A percentile compares a stretch with the other conserved stretches of the same genome.
These are phyloP conservation scores for Rhodotorula graminis DNA, from an alignment of 768 basidiomycete species.

Conservation along the genomic window DNA sequence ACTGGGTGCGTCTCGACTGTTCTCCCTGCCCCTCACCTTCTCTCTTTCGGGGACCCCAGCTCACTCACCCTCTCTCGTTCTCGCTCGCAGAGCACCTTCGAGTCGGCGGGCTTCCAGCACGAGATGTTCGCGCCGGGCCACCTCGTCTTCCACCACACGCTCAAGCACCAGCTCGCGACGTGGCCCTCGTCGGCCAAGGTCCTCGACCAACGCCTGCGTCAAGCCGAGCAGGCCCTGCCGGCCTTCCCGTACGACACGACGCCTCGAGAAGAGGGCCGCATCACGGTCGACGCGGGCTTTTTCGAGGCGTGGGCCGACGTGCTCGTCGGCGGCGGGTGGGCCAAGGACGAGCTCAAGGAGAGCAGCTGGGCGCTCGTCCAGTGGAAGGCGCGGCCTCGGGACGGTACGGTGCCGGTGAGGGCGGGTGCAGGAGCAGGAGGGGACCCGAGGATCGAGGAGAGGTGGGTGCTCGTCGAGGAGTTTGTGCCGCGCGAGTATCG, in stretches of 20 bases:
- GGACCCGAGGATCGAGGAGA: conserved; percentile 69
- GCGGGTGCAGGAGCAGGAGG: conserved; percentile 25
- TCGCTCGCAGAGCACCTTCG: conserved; percentile 28
- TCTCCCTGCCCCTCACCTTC: no score
- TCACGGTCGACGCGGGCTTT: conserved; percentile 73
- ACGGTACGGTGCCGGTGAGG: conserved; percentile 20
- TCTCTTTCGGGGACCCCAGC: no score
- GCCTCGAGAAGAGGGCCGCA: conserved; percentile 58
- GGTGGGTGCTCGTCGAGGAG: conserved; percentile 84
- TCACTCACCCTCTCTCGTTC: no score
- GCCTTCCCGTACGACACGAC: conserved; percentile 90
- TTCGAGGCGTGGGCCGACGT: conserved; percentile 61
- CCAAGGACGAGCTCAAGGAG: conserved; percentile 43
- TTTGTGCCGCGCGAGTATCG: conserved; percentile 84
- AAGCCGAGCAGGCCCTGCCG: conserved; percentile 53
- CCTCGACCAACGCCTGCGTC: conserved; percentile 17
- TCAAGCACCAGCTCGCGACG: conserved; percentile 58
- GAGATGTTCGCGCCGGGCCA: conserved; percentile 36
- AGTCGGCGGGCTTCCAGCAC: conserved; percentile 38
- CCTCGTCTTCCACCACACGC: conserved; percentile 66
- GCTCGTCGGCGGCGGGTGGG: conserved; percentile 40
- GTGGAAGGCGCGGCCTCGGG: conserved; percentile 67
- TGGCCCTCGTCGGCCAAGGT: conserved; percentile 48
- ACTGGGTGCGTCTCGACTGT: conserved; percentile 37
- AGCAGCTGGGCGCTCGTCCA: conserved; percentile 60